A percentile compares a stretch with the other conserved stretches of the same genome.
phyloP scores from a whole-genome alignment of 2,329 filamentous ascomycete species.

The Dactylellina sp. region DNA sequence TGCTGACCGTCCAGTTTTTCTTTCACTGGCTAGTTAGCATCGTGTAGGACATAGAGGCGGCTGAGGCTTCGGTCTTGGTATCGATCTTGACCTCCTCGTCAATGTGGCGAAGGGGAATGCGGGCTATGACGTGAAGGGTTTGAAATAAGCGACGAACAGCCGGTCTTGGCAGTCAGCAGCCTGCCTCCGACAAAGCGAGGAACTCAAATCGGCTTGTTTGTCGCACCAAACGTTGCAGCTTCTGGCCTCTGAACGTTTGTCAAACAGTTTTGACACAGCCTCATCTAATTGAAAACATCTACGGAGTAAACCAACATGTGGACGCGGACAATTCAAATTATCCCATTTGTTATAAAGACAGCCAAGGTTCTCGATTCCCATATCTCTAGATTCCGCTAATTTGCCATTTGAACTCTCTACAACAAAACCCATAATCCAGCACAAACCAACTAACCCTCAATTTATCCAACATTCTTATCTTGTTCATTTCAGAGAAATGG shows the following conservation, averaged over 20 bases:
- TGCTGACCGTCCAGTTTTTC: too few relatives aligned
- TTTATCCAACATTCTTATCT: too few relatives aligned
- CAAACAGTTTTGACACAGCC: constrained; percentile 33
- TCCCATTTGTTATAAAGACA: too few relatives aligned
- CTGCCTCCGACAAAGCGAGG: constrained; percentile 28
- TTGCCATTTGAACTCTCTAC: too few relatives aligned
- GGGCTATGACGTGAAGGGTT: constrained; percentile 27
- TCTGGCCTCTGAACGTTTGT: constrained; percentile 7
- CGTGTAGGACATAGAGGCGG: too few relatives aligned
- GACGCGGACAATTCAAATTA: too few relatives aligned
- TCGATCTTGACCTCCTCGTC: constrained; percentile 1
- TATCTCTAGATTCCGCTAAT: too few relatives aligned
- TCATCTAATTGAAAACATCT: background rate
- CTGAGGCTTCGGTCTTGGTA: too few relatives aligned
- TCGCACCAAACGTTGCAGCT: constrained; percentile 24
- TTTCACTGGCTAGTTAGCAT: too few relatives aligned
- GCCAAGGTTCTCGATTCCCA: too few relatives aligned
- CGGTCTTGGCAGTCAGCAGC: constrained; percentile 45
- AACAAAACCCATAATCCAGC: too few relatives aligned
- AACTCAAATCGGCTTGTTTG: constrained; percentile 33
- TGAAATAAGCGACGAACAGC: constrained; percentile 18
- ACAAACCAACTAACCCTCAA: too few relatives aligned
- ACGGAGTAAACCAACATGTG: background rate
- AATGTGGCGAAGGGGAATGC: background rate
- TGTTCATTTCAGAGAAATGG: constrained; percentile 12